These are phyloP conservation scores for Pythium myriotylum DNA, from an alignment of 352 stramenopile genomes.

Conservation along the genomic window DNA sequence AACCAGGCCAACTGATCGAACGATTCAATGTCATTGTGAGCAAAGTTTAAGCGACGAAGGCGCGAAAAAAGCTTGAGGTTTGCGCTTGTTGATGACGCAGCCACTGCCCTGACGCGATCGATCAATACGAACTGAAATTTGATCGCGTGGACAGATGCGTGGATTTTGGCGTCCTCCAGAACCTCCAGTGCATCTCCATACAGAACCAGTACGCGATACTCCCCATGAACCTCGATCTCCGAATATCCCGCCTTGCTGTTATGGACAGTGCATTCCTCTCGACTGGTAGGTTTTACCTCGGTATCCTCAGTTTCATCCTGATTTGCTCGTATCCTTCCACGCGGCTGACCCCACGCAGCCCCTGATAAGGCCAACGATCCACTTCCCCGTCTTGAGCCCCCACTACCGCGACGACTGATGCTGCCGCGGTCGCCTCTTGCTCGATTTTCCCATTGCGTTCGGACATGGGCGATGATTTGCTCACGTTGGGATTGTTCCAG, in stretches of 20 bases:
- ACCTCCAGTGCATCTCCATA: conserved; percentile 70
- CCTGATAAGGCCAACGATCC: not conserved
- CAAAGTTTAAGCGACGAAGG: conserved; percentile 58
- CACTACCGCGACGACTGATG: not conserved
- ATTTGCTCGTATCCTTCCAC: not conserved
- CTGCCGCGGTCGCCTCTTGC: conserved; percentile 3
- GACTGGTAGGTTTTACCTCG: conserved; percentile 41
- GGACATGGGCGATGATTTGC: conserved; percentile 51
- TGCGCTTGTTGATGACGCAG: conserved; percentile 31
- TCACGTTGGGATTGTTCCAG: conserved; percentile 45
- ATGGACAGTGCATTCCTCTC: conserved; percentile 52
- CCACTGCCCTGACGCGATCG: conserved; percentile 39
- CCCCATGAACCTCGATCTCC: conserved; percentile 69
- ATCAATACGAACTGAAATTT: conserved; percentile 66
- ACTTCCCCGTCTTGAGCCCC: not conserved
- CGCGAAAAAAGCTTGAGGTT: conserved; percentile 69
- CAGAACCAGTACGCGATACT: conserved; percentile 67
- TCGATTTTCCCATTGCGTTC: conserved; percentile 45
- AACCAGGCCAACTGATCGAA: conserved; percentile 76
- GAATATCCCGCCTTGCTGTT: conserved; percentile 66
- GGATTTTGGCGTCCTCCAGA: conserved; percentile 58
- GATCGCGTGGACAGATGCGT: conserved; percentile 59
- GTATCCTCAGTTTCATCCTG: conserved; percentile 27
- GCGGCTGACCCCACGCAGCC: conserved; percentile 1
- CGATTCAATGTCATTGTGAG: conserved; percentile 63